Conservation (phyloP, 306 rosid species). For the Cucumis hystrix region DNA sequence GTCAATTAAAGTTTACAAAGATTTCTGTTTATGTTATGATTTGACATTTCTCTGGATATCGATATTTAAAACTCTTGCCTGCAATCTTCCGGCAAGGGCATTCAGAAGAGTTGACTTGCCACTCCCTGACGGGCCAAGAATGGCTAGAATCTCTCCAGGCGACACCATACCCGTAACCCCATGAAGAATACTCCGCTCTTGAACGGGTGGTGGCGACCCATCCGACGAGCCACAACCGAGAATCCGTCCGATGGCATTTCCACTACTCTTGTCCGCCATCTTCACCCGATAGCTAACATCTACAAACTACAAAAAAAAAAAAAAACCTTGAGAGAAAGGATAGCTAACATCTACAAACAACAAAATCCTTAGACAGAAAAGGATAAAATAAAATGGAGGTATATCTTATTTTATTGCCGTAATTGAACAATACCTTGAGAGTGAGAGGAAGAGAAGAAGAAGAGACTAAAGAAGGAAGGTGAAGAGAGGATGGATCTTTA, state of each 20-base stretch:
- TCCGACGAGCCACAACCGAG: background rate
- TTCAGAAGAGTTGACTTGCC: slow-evolving; percentile 83
- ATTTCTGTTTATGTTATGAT: too few species aligned
- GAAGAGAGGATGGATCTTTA: slow-evolving; percentile 14
- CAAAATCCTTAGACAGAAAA: background rate
- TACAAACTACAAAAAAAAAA: slow-evolving; percentile 31
- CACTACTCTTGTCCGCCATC: slow-evolving; percentile 21
- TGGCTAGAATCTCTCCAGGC: slow-evolving; percentile 74
- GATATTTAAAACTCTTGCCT: background rate
- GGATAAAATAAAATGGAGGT: background rate
- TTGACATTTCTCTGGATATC: too few species aligned
- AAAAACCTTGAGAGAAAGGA: too few species aligned
- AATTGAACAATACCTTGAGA: slow-evolving; percentile 31
- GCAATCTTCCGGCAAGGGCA: slow-evolving; percentile 55
- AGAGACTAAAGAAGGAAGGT: slow-evolving; percentile 27
- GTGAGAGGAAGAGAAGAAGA: slow-evolving; percentile 50
- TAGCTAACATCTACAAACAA: slow-evolving; percentile 52
- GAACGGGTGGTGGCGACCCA: slow-evolving; percentile 4
- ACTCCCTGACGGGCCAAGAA: slow-evolving; percentile 84
- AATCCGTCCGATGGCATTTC: slow-evolving; percentile 22
- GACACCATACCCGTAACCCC: slow-evolving; percentile 61
- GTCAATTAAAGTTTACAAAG: background rate
- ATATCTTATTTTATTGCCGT: too few species aligned
- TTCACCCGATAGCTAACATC: slow-evolving; percentile 56
- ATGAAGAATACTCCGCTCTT: slow-evolving; percentile 42